Evolutionary conservation across 2,329 filamentous ascomycete species (phyloP), one percentile per base, ranked within the genome.

Genomic region (Paraphaeosphaeria minitans): DNA sequence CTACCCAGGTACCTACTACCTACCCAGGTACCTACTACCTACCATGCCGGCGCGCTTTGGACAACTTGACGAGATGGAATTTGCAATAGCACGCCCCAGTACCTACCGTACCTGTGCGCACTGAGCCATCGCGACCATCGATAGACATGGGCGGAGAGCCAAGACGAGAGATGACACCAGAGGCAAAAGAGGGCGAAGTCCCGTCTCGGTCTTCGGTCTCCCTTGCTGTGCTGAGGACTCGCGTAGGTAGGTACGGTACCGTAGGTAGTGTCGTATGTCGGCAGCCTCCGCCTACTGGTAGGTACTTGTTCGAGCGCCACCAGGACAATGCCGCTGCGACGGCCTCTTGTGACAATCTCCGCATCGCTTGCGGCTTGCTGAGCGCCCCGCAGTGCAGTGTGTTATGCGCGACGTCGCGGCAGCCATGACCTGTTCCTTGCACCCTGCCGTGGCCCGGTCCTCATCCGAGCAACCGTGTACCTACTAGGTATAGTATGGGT

Each of bases 191-290:
- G 57, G 62, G n/a, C 60, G 57, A 62, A 43, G 29, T 39, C 59
- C 62, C 37, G 37, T 39, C 37, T 39, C 54, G 24, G 42, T n/a
- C 16, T n/a, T 39, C 37, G 13, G 16, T 39, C 37, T 42, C 45
- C 21, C 35, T 31, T 35, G 13, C 56, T 37, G 42, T 61, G n/a
- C 42, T 54, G 19, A 42, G 41, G 21, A 22, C 42, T 54, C n/a
- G 19, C 52, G 41, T 14, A 22, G n/a, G n/a, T n/a, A n/a, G n/a
- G n/a, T n/a, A n/a, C n/a, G n/a, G n/a, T n/a, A n/a, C n/a, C n/a
- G n/a, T n/a, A n/a, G n/a, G n/a, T n/a, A n/a, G n/a, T n/a, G n/a
- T 27, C 50, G 56, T 53, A 60, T 41, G 42, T 59, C 61, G 63
- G 63, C 56, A 50, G 57, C 57, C 63, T 60, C 61, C 63, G 60